Percentiles rank a stretch among this genome's conserved stretches.
phyloP scores from a whole-genome alignment of 2,329 filamentous ascomycete genomes.

The Cercospora janseana region DNA sequence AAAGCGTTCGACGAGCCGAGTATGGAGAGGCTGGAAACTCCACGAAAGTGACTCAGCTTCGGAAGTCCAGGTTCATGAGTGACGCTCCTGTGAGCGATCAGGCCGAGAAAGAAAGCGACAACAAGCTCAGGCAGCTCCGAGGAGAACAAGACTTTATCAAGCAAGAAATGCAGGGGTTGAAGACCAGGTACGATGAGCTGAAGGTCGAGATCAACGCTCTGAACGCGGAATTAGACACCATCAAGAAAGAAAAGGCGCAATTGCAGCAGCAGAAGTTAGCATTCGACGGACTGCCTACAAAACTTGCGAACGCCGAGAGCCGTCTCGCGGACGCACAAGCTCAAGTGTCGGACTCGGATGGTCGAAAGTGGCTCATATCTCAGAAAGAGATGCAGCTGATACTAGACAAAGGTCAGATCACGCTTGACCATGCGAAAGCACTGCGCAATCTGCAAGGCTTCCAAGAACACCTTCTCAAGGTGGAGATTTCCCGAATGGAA shows the following conservation, averaged over 20 bases:
- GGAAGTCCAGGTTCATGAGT: conserved; percentile 67
- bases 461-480: conserved; percentile 65
- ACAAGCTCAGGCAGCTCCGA: conserved; percentile 47
- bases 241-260: conserved; percentile 30
- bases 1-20: conserved; percentile 69
- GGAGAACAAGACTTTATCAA: conserved; percentile 42
- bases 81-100: conserved; percentile 70
- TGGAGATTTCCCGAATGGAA: conserved; percentile 71
- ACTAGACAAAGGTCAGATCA: conserved; percentile 39
- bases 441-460: conserved; percentile 62
- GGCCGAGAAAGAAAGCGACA: conserved; percentile 61
- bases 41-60: conserved; percentile 63
- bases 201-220: conserved; percentile 33
- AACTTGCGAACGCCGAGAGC: conserved; percentile 59
- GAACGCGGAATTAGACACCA: conserved; percentile 43
- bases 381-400: conserved; percentile 36
- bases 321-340: conserved; percentile 46
- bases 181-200: conserved; percentile 28
- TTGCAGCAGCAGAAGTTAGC: conserved; percentile 63
- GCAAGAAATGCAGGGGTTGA: conserved; percentile 36
- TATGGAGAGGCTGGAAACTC: conserved; percentile 74
- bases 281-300: conserved; percentile 67
- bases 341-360: conserved; percentile 44
- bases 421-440: conserved; percentile 57
- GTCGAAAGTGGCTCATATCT: conserved; percentile 52